These are phyloP conservation scores for Corchorus olitorius DNA, from an alignment of 345 rosid genomes.

Conservation along the genomic window DNA sequence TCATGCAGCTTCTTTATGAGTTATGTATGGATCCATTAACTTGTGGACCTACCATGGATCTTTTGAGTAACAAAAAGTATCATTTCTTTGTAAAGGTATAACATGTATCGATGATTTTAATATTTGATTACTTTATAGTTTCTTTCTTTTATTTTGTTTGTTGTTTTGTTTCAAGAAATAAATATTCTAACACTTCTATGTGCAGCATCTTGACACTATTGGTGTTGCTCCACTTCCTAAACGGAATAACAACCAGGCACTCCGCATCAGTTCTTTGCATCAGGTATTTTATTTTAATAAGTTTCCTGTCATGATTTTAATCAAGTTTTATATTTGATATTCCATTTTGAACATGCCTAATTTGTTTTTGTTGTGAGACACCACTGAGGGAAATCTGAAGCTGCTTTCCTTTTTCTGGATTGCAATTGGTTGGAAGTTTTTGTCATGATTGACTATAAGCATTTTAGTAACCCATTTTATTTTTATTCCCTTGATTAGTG, in stretches of 20 bases:
- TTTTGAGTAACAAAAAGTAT: slow-evolving; percentile 76
- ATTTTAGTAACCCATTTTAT: neutral
- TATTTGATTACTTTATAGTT: slow-evolving; percentile 12
- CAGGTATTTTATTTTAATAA: slow-evolving; percentile 56
- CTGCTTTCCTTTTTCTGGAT: neutral
- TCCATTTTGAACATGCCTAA: neutral
- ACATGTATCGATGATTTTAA: slow-evolving; percentile 4
- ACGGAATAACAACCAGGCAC: slow-evolving; percentile 75
- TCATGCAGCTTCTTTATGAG: slow-evolving; percentile 78
- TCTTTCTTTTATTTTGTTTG: slow-evolving; percentile 8
- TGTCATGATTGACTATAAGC: neutral
- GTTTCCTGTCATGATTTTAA: slow-evolving; percentile 5
- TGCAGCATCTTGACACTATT: slow-evolving; percentile 85
- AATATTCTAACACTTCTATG: slow-evolving; percentile 9
- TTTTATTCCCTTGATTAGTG: neutral
- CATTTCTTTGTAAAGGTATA: slow-evolving; percentile 80
- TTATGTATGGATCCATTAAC: slow-evolving; percentile 86
- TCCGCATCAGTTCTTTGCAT: slow-evolving; percentile 94
- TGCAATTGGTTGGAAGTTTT: neutral
- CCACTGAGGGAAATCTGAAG: neutral
- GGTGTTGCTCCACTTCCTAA: slow-evolving; percentile 89
- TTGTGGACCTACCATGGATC: slow-evolving; percentile 80
- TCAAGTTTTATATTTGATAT: neutral
- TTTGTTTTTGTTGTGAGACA: neutral
- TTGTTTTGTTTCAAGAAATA: slow-evolving; percentile 8